These are phyloP conservation scores for Phytophthora kernoviae DNA, from an alignment of 352 stramenopile genomes.

Conservation along the genomic window DNA sequence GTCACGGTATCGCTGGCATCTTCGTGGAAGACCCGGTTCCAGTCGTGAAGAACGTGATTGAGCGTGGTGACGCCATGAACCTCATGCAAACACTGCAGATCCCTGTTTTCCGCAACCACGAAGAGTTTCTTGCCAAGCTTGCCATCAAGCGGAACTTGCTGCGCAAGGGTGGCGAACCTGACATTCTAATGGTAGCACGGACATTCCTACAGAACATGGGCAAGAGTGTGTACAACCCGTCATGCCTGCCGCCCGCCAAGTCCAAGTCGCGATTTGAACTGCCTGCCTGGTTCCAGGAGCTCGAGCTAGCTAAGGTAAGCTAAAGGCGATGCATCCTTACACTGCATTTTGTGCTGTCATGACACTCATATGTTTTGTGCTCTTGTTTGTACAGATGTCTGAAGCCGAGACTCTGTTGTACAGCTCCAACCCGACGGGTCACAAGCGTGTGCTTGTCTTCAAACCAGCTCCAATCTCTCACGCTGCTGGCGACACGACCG, in stretches of 20 bases:
- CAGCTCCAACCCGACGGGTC: constrained; percentile 57
- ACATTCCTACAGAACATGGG: constrained; percentile 82
- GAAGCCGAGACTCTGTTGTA: constrained; percentile 63
- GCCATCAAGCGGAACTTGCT: constrained; percentile 94
- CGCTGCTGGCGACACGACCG: constrained; percentile 70
- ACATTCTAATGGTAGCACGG: constrained; percentile 94
- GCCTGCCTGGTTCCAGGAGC: constrained; percentile 64
- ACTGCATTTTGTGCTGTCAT: constrained; percentile 1
- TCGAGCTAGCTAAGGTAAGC: constrained; percentile 62
- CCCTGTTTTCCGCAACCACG: constrained; percentile 91
- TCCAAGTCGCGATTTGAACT: constrained; percentile 87
- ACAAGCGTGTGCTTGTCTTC: constrained; percentile 68
- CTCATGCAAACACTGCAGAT: constrained; percentile 97
- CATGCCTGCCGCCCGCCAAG: constrained; percentile 70
- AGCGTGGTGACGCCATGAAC: constrained; percentile 90
- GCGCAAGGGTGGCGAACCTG: constrained; percentile 96
- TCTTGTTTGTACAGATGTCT: constrained; percentile 36
- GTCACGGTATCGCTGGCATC: constrained; percentile 95
- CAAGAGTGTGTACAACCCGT: constrained; percentile 60
- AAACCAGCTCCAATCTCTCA: constrained; percentile 52
- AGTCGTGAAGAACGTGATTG: constrained; percentile 91
- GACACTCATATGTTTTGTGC: constrained; percentile 18
- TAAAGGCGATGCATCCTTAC: neutral
- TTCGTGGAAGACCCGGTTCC: constrained; percentile 95
- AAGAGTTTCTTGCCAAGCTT: constrained; percentile 97